Evolutionary conservation across 2,329 filamentous ascomycete species (phyloP).

Genomic region (Sphaerulina musiva): DNA sequence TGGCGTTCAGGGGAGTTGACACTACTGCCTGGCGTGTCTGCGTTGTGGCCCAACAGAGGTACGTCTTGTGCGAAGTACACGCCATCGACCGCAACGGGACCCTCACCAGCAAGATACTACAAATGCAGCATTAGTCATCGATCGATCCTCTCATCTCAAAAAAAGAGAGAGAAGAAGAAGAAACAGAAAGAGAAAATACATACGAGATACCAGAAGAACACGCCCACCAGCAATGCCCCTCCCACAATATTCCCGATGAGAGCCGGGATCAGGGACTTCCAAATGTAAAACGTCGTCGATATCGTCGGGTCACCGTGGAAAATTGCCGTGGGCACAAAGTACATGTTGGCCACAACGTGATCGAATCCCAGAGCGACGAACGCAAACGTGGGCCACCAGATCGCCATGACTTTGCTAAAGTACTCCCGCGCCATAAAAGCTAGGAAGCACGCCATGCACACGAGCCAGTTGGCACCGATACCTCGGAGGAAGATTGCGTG

Average conservation of each 20-base stretch:
- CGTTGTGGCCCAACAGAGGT: constrained; percentile 7
- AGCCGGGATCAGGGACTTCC: constrained; percentile 52
- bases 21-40: constrained; percentile 5
- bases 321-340: constrained; percentile 43
- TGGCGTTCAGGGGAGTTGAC: constrained; percentile 10
- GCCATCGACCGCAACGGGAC: constrained; percentile 15
- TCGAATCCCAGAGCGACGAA: constrained; percentile 37
- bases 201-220: constrained; percentile 45
- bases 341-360: constrained; percentile 42
- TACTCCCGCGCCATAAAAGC: constrained; percentile 47
- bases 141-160: neutral
- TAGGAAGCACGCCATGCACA: constrained; percentile 49
- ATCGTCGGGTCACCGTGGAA: constrained; percentile 43
- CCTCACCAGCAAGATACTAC: constrained; percentile 15
- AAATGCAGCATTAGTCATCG: neutral
- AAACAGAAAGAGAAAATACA: constrained; percentile 3
- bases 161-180: too few relatives aligned
- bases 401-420: constrained; percentile 48
- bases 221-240: constrained; percentile 48
- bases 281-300: constrained; percentile 49
- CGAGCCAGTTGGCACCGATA: constrained; percentile 53
- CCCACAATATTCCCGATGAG: constrained; percentile 51
- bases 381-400: constrained; percentile 40
- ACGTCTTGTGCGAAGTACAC: constrained; percentile 11
- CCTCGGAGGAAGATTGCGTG: constrained; percentile 50